Evolutionary conservation across 1,284 basidiomycete genomes (phyloP), one percentile per base, ranked within the genome.

Genomic region (Stereum hirsutum): DNA sequence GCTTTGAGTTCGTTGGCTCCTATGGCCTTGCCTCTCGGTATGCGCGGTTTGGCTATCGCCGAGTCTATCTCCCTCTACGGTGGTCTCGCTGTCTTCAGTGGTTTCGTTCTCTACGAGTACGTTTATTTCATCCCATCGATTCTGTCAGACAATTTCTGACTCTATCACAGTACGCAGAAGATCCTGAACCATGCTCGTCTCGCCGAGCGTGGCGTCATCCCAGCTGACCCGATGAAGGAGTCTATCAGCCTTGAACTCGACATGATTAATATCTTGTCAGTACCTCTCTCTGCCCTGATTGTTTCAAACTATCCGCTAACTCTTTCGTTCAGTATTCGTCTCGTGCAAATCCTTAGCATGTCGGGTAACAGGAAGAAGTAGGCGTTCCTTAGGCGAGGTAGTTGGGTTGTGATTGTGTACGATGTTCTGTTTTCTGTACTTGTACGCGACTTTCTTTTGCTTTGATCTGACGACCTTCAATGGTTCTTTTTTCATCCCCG

Each of bases 31-130:
- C 91, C 91, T 7, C 74, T 88, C 44, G 86, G 86, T 42, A 65
- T 89, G 48, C 79, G 89, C 45, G 74, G 80, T 19, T 71, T 94
- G 21, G 84, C 85, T 5, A 64, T 87, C 35, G 71, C 84, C 4
- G 91, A 95, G 64, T 68, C 82, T 1, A 74, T 95, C 45, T 85
- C 81, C 21, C 72, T 94, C 2, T 88, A 89, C 49, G 89, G 89
- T 42, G 89, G 90, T 46, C 72, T 94, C 28, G 91, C 87, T 21
- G 84, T 95, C 3, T 94, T 95, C 57, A 69, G 83, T 44, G 89
- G 84, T 26, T 89, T 93, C 54, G 83, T 92, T 14, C 77, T 94
- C 25, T 94, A 81, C 55, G 90, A 94, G 85, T 84, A 58, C 57
- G 79, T 63, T n/a, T 32, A 12, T n/a, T 24, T n/a, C 10, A 25